Evolutionary conservation across 139 green algal genomes (phyloP), one percentile per base, ranked within the genome.

Genomic region (Mychonastes homosphaera): DNA sequence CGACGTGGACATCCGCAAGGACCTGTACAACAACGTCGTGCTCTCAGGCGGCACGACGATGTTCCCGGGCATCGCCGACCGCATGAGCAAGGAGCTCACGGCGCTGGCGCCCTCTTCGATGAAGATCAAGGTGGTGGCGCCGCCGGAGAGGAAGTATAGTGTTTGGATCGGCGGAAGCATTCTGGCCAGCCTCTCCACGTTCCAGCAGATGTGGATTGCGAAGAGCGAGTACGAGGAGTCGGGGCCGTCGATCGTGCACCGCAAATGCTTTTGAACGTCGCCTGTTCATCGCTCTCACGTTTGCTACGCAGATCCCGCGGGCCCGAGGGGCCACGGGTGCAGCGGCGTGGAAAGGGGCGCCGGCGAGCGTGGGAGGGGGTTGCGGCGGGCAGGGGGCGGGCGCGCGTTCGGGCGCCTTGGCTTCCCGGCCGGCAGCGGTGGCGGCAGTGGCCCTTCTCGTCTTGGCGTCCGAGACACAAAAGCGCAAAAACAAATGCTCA

Each of bases 161-260:
- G 91, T 97, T 63, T 98, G 90, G 90, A 98, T 98, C 54, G 89
- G 91, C 63, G 91, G 91, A 43, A 97, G 89, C 63, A 97, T 97
- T 62, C 78, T 98, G n/a, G 89, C 91, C 10, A 94, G 82, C n/a
- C 82, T 97, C 27, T 95, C 87, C 49, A 97, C 91, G 39, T 97
- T 96, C 79, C 61, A 67, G 51, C 61, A 94, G 67, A 94, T 94
- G 87, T 96, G 88, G 84, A 90, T 96, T 65, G 58, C 77, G 43
- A 94, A 92, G 84, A 78, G 50, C 64, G 90, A 97, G 67, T 98
- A 98, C 70, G 92, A 98, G 45, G 92, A 98, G 76, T 79, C 55
- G 35, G 92, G 92, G 18, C 90, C 92, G 18, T 87, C 74, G 32
- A 97, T 98, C 58, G 89, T 98, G 49, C 92, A 98, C 89, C 67